Evolutionary conservation across 768 basidiomycete genomes (phyloP).

Genomic region (Psilocybe cyanescens): DNA sequence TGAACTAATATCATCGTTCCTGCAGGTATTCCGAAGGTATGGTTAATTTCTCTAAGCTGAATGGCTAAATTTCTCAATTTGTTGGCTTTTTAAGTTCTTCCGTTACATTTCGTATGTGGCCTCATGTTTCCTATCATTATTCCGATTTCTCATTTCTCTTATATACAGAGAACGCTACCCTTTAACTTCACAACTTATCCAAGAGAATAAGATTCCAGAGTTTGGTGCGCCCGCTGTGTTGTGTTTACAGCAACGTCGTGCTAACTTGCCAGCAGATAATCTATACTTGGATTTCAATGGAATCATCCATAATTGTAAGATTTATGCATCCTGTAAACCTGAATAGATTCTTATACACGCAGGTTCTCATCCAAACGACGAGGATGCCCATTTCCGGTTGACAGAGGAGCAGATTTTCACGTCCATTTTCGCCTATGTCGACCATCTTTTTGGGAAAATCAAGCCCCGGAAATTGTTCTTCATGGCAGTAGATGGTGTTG

Average conservation of each 20-base stretch:
- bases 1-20: background rate
- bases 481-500: constrained; percentile 98
- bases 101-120: constrained; percentile 87
- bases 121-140: background rate
- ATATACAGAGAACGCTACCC: constrained; percentile 89
- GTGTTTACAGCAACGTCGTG: background rate
- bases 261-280: constrained; percentile 59
- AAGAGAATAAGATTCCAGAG: constrained; percentile 98
- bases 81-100: constrained; percentile 73
- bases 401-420: constrained; percentile 98
- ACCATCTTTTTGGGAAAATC: constrained; percentile 95
- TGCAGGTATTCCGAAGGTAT: constrained; percentile 65
- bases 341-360: background rate
- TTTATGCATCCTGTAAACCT: constrained; percentile 15
- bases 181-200: constrained; percentile 94
- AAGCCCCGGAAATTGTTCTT: constrained; percentile 98
- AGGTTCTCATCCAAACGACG: constrained; percentile 97
- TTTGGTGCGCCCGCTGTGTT: constrained; percentile 65
- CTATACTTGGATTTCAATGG: constrained; percentile 95
- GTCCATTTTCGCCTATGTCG: constrained; percentile 95
- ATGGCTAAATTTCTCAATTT: constrained; percentile 3
- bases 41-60: constrained; percentile 3
- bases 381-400: constrained; percentile 92
- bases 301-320: constrained; percentile 84
- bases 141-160: background rate